Evolutionary conservation across 768 basidiomycete genomes (phyloP), one percentile per base, ranked within the genome.

Genomic region (Leccinum subgranulosum): DNA sequence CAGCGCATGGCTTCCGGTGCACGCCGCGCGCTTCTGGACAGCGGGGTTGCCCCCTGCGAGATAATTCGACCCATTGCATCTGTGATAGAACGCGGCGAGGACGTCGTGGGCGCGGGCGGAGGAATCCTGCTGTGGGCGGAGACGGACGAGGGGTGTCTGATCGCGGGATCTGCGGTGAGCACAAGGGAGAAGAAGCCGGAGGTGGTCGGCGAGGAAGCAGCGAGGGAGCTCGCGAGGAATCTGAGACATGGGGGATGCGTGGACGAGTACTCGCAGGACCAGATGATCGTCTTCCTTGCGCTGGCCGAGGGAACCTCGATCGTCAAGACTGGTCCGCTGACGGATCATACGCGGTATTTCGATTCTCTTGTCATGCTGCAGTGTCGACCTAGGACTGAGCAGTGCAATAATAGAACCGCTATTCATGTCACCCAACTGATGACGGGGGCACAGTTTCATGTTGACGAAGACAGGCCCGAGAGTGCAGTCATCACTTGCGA

Each of bases 101-200:
- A 79, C 47, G 74, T 77, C 2, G 74, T 74, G n/a, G 88, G 88
- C 0, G 80, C 78, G 4, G 89, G 90, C 2, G 86, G 85, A 36
- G 88, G 90, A 0, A 83, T 91, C 54, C 76, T 89, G 2, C 69
- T 91, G 14, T 89, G 87, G 86, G 90, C 88, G 0, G 85, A 89
- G 70, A 81, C 89, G 23, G 81, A 81, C 36, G 77, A 76, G 14
- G 88, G 87, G 1, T 88, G 87, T 48, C 68, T 85, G 29, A 75
- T 91, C 19, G 87, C 84, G 1, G 89, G 88, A 3, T 86, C 85
- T 58, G 84, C 87, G 2, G 76, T 88, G 28, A 85, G 87, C 14
- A 71, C 69, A 28, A 85, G 82, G 61, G 77, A 77, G 15, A 70
- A 74, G 51, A 64, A 76, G 14, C 77, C 83, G 0, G 70, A 69